Conservation (phyloP, 768 basidiomycete species). For the Neoboletus subvelutipes region DNA sequence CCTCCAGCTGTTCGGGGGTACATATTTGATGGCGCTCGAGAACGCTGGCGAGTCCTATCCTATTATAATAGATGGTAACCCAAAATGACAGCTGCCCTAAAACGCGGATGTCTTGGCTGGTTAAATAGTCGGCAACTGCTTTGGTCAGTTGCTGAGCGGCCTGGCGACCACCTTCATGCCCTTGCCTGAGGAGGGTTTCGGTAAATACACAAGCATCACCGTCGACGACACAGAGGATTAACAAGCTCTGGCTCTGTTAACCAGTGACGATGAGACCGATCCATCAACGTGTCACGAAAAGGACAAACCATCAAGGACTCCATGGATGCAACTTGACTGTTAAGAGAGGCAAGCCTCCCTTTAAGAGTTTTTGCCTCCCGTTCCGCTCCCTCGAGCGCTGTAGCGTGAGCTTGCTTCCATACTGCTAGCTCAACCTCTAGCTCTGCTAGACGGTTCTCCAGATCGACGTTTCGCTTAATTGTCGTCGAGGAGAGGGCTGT, state of each 20-base stretch:
- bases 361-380: conserved; percentile 67
- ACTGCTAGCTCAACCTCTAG: conserved; percentile 67
- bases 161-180: conserved; percentile 61
- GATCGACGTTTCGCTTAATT: conserved; percentile 58
- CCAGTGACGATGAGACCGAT: conserved; percentile 3
- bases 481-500: conserved; percentile 65
- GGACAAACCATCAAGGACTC: conserved; percentile 47
- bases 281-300: neutral
- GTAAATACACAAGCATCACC: conserved; percentile 70
- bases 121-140: conserved; percentile 65
- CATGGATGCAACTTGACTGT: conserved; percentile 59
- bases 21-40: conserved; percentile 56
- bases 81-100: conserved; percentile 71
- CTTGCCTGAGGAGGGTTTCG: conserved; percentile 56
- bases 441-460: conserved; percentile 64
- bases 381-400: conserved; percentile 59
- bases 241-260: conserved; percentile 57
- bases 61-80: conserved; percentile 73
- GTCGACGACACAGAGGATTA: conserved; percentile 74
- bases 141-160: conserved; percentile 66
- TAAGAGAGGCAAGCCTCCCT: conserved; percentile 61
- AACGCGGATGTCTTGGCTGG: conserved; percentile 57
- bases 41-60: conserved; percentile 48
- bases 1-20: conserved; percentile 62
- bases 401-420: conserved; percentile 71